Evolutionary conservation across 2,329 filamentous ascomycete genomes (phyloP).

Genomic region (Pseudopyrenochaeta lycopersici): DNA sequence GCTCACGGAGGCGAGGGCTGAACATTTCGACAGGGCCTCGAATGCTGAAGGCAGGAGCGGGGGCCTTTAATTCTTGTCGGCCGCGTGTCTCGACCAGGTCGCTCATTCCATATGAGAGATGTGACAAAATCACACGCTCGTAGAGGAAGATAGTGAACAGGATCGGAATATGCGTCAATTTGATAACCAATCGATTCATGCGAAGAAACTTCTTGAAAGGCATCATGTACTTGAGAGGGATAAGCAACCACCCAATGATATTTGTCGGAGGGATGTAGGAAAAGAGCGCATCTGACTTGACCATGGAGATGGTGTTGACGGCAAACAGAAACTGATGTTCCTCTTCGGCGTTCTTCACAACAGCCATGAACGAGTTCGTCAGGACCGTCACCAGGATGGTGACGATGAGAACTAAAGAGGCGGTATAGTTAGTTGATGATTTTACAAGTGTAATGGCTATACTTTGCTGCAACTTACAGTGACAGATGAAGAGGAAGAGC

Average conservation of each 20-base stretch:
- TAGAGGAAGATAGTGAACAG: conserved; percentile 88
- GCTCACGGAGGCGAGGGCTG: conserved; percentile 81
- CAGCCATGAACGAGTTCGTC: conserved; percentile 95
- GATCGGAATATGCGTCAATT: conserved; percentile 87
- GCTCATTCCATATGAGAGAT: conserved; percentile 80
- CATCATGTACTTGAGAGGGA: conserved; percentile 82
- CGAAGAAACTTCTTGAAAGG: conserved; percentile 83
- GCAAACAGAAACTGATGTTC: conserved; percentile 94
- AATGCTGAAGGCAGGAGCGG: conserved; percentile 52
- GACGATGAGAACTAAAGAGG: conserved; percentile 72
- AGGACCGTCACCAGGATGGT: conserved; percentile 96
- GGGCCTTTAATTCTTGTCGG: conserved; percentile 68
- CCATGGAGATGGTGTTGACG: conserved; percentile 97
- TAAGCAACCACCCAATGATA: conserved; percentile 87
- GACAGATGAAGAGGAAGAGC: conserved; percentile 90
- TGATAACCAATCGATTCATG: conserved; percentile 90
- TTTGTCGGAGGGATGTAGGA: conserved; percentile 93
- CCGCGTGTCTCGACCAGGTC: conserved; percentile 81
- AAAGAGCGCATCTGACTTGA: conserved; percentile 96
- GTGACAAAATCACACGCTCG: conserved; percentile 80
- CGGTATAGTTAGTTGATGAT: background rate
- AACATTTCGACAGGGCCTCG: conserved; percentile 67
- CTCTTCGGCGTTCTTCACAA: conserved; percentile 91
- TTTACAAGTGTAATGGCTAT: background rate
- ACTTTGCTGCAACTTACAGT: conserved; percentile 58